These are phyloP conservation scores for Tritrichomonas foetus DNA, from an alignment of 208 protist genomes.

Conservation along the genomic window DNA sequence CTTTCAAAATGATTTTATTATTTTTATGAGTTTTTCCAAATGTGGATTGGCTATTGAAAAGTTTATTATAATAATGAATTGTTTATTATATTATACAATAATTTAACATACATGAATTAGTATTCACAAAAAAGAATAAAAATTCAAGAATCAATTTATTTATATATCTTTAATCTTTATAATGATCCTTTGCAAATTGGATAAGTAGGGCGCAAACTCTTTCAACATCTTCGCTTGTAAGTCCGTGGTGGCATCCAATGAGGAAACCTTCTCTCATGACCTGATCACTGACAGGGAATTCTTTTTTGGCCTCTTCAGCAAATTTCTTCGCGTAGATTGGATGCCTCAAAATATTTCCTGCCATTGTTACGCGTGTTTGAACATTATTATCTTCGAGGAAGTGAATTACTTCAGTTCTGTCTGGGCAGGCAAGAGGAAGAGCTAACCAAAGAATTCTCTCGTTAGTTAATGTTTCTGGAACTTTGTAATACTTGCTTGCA, in stretches of 20 bases:
- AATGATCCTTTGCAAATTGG: neutral
- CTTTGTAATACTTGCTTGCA: neutral
- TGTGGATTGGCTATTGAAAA: too few relatives aligned
- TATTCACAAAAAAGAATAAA: too few relatives aligned
- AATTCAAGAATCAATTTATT: too few relatives aligned
- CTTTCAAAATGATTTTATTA: too few relatives aligned
- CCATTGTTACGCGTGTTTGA: slow-evolving; percentile 51
- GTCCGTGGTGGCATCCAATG: slow-evolving; percentile 47
- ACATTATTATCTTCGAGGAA: slow-evolving; percentile 46
- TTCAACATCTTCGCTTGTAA: slow-evolving; percentile 43
- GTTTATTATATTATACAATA: too few relatives aligned
- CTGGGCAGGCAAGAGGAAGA: slow-evolving; percentile 31
- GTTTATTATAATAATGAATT: too few relatives aligned
- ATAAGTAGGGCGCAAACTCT: slow-evolving; percentile 45
- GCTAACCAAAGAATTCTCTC: slow-evolving; percentile 46
- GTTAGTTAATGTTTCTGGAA: neutral
- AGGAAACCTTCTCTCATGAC: slow-evolving; percentile 51
- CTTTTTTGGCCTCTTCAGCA: slow-evolving; percentile 11
- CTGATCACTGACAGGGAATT: neutral
- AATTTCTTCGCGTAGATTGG: slow-evolving; percentile 46
- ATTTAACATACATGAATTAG: too few relatives aligned
- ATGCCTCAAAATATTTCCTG: slow-evolving; percentile 51
- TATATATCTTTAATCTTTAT: too few relatives aligned
- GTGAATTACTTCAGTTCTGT: slow-evolving; percentile 41
- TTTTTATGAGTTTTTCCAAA: too few relatives aligned